A percentile compares a stretch with the other conserved stretches of the same genome.
Evolutionary conservation across 192 early-diverging fungal species (phyloP).

Genomic region (Gorgonomyces haynaldii): DNA sequence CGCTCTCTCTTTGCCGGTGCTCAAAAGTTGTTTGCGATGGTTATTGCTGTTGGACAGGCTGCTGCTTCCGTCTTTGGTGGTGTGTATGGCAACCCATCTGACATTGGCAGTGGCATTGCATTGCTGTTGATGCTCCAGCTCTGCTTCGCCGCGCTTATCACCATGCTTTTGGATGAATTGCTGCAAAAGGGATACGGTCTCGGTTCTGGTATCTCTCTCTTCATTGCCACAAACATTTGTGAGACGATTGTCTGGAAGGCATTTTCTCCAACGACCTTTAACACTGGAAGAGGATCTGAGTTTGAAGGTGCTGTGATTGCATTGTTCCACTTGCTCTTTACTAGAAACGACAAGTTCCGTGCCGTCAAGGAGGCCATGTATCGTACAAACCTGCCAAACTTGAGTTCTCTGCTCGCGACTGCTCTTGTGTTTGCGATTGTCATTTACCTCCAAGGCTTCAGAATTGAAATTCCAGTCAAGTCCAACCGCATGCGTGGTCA

Average conservation of each 20-base stretch:
- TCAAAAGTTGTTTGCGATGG: conserved; percentile 97
- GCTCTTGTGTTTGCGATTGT: conserved; percentile 57
- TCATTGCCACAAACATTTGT: conserved; percentile 99
- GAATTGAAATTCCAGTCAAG: conserved; percentile 98
- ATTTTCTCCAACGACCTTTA: conserved; percentile 92
- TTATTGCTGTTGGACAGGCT: conserved; percentile 97
- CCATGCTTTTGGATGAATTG: conserved; percentile 96
- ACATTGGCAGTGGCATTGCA: conserved; percentile 93
- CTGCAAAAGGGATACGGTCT: conserved; percentile 99
- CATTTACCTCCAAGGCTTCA: conserved; percentile 95
- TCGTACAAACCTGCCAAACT: conserved; percentile 55
- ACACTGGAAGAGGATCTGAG: conserved; percentile 89
- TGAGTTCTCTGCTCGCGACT: conserved; percentile 81
- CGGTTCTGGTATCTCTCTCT: conserved; percentile 97
- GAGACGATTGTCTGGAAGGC: conserved; percentile 99
- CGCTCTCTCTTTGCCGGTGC: conserved; percentile 97
- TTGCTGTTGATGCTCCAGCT: conserved; percentile 94
- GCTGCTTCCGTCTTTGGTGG: conserved; percentile 97
- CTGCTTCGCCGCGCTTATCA: conserved; percentile 92
- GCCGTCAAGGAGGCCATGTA: conserved; percentile 97
- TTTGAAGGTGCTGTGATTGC: conserved; percentile 97
- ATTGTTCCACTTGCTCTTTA: conserved; percentile 89
- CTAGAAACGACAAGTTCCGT: conserved; percentile 90
- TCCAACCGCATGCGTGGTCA: conserved; percentile 92
- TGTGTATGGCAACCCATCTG: conserved; percentile 91